Conservation (phyloP, 306 rosid species). For the Trifolium repens region DNA sequence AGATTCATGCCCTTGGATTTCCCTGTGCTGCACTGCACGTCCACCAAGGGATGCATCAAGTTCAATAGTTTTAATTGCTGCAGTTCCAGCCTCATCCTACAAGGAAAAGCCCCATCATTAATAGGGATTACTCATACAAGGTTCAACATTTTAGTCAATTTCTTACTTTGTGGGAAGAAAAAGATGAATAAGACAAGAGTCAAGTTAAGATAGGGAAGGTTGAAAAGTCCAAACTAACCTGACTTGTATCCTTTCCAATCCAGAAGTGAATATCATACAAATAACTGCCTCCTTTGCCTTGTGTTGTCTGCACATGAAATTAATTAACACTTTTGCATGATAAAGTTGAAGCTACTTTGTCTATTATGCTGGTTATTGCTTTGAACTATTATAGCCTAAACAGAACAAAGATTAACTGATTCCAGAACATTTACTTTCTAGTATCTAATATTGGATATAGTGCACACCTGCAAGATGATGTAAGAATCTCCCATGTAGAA, state of each 20-base stretch:
- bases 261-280: slow-evolving; percentile 92
- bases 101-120: slow-evolving; percentile 34
- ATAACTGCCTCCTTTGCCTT: slow-evolving; percentile 88
- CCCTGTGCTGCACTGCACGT: slow-evolving; percentile 96
- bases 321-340: slow-evolving; percentile 25
- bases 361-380: slow-evolving; percentile 12
- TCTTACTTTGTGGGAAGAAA: slow-evolving; percentile 10
- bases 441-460: slow-evolving; percentile 39
- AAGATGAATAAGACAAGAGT: slow-evolving; percentile 27
- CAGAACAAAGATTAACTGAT: slow-evolving; percentile 25
- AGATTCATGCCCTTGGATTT: slow-evolving; percentile 95
- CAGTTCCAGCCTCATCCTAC: slow-evolving; percentile 98
- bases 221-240: slow-evolving; percentile 59
- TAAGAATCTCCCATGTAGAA: slow-evolving; percentile 96
- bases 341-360: slow-evolving; percentile 26
- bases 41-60: slow-evolving; percentile 94
- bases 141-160: slow-evolving; percentile 30
- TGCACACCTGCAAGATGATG: slow-evolving; percentile 81
- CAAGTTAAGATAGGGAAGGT: slow-evolving; percentile 35
- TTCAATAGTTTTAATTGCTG: slow-evolving; percentile 94
- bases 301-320: slow-evolving; percentile 69
- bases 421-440: slow-evolving; percentile 28
- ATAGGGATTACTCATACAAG: slow-evolving; percentile 11
- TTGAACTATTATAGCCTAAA: slow-evolving; percentile 22
- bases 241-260: slow-evolving; percentile 99